These are phyloP conservation scores for Nannizziopsis barbatae DNA, from an alignment of 2,329 filamentous ascomycete genomes.

Conservation along the genomic window DNA sequence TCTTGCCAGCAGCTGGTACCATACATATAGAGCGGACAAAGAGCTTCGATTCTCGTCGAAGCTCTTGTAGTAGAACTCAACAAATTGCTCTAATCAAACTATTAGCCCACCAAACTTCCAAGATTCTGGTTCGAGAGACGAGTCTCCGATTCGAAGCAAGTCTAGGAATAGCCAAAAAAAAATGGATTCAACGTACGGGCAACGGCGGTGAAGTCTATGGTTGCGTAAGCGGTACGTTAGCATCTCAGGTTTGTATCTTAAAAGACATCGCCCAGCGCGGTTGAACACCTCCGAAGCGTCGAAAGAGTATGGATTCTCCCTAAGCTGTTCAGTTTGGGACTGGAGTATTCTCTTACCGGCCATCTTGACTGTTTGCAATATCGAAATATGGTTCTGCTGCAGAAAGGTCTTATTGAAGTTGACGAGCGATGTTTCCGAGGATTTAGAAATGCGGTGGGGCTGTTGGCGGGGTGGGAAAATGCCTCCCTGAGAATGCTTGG, in stretches of 20 bases:
- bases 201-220: slow-evolving; percentile 29
- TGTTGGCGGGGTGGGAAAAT: slow-evolving; percentile 10
- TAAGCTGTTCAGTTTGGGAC: neutral
- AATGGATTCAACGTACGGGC: slow-evolving; percentile 28
- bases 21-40: slow-evolving; percentile 68
- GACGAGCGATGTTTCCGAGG: neutral
- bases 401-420: neutral
- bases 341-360: slow-evolving; percentile 7
- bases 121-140: neutral
- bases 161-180: neutral
- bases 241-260: neutral
- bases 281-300: neutral
- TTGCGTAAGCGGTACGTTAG: neutral
- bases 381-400: neutral
- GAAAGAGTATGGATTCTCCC: neutral
- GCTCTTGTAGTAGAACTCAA: slow-evolving; percentile 78
- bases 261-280: neutral
- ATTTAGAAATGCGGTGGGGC: slow-evolving; percentile 13
- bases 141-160: neutral
- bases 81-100: slow-evolving; percentile 60
- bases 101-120: neutral
- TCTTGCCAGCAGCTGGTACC: neutral
- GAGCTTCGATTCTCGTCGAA: slow-evolving; percentile 62
- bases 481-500: slow-evolving; percentile 4
- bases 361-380: slow-evolving; percentile 12